Percentiles rank a stretch among this genome's conserved stretches.
Evolutionary conservation across 352 stramenopile species (phyloP).

Genomic region (Ophiocytium majus): DNA sequence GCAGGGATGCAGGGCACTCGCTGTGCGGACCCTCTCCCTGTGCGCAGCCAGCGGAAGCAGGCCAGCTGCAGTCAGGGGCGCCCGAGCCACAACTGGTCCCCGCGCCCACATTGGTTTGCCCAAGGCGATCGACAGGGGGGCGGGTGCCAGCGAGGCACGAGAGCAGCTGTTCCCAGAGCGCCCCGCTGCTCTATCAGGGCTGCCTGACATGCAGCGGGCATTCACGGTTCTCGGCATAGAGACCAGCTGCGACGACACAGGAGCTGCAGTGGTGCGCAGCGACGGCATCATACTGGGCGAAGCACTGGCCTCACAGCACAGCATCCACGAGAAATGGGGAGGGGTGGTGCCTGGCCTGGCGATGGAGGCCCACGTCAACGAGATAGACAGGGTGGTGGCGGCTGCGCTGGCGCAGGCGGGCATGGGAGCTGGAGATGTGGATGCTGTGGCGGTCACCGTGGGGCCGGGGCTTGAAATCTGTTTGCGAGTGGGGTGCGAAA

Average conservation of each 20-base stretch:
- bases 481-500: slow-evolving; percentile 86
- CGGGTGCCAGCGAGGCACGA: neutral
- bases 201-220: slow-evolving; percentile 37
- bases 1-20: neutral
- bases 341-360: slow-evolving; percentile 94
- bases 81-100: neutral
- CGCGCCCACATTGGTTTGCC: neutral
- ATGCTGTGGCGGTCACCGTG: slow-evolving; percentile 89
- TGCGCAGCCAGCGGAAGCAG: neutral
- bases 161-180: neutral
- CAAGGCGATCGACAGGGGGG: slow-evolving; percentile 16
- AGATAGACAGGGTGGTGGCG: slow-evolving; percentile 87
- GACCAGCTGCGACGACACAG: slow-evolving; percentile 59
- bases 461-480: slow-evolving; percentile 89
- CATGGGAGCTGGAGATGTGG: slow-evolving; percentile 73
- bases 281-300: slow-evolving; percentile 54
- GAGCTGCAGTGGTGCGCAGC: slow-evolving; percentile 51
- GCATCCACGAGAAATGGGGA: slow-evolving; percentile 79
- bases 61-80: neutral
- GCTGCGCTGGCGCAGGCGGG: slow-evolving; percentile 80
- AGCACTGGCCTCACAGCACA: slow-evolving; percentile 56
- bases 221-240: slow-evolving; percentile 59
- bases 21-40: neutral
- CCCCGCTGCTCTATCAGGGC: slow-evolving; percentile 29
- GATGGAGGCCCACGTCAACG: slow-evolving; percentile 83